phyloP scores from a whole-genome alignment of 495 filamentous ascomycete genomes.

The Podospora australis region DNA sequence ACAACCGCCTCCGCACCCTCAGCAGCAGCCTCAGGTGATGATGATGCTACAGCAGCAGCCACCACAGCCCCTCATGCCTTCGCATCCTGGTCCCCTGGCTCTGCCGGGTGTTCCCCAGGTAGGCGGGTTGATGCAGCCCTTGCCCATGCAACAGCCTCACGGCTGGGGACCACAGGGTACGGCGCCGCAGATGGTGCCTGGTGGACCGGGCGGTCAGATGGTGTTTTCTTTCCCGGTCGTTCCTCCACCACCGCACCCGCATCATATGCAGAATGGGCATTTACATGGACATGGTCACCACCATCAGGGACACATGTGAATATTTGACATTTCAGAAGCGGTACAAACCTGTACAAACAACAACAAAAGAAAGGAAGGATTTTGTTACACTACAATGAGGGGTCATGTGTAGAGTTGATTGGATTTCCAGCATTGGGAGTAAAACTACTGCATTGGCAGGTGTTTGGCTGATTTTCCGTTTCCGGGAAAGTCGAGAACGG shows the following conservation, averaged over 20 bases:
- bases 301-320: no score
- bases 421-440: no score
- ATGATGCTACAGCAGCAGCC: background rate
- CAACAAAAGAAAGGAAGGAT: no score
- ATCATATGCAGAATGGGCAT: background rate
- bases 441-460: no score
- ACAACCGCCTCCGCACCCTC: background rate
- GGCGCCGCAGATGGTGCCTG: background rate
- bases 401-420: no score
- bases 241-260: background rate
- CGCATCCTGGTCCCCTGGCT: background rate
- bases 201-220: background rate
- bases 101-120: background rate
- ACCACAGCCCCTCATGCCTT: background rate
- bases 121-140: background rate
- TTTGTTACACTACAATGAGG: no score
- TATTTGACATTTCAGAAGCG: no score
- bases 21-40: conserved; percentile 4
- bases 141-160: background rate
- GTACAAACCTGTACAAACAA: no score
- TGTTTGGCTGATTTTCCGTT: no score
- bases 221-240: background rate
- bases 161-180: background rate
- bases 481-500: no score
- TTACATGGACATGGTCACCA: no score